Evolutionary conservation across 192 early-diverging fungal genomes (phyloP).

Genomic region (Jimgerdemannia flammicorona): DNA sequence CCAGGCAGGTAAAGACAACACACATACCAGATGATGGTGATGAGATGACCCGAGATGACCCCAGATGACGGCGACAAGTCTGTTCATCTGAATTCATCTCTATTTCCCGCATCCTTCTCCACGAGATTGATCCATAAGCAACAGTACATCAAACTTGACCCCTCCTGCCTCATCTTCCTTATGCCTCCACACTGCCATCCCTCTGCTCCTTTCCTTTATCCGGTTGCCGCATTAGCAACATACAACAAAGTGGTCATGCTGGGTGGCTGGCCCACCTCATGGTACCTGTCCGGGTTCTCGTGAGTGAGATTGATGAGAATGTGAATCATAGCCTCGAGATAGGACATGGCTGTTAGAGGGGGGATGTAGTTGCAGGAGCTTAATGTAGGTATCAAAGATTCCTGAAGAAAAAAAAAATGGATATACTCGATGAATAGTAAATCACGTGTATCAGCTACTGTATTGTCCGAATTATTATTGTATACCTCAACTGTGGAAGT

Average conservation of each 20-base stretch:
- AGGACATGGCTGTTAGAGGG: conserved; percentile 8
- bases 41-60: no score
- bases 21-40: no score
- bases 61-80: neutral
- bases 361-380: no score
- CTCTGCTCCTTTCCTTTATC: neutral
- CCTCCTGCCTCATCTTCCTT: neutral
- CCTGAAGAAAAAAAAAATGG: no score
- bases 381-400: no score
- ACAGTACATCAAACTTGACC: conserved; percentile 24
- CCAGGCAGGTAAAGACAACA: no score
- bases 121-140: conserved; percentile 30
- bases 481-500: no score
- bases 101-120: conserved; percentile 11
- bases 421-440: no score
- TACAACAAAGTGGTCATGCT: conserved; percentile 15
- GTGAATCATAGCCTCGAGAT: conserved; percentile 7
- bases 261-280: conserved; percentile 1
- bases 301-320: conserved; percentile 18
- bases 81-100: conserved; percentile 13
- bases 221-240: conserved; percentile 7
- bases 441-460: no score
- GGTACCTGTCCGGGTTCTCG: conserved; percentile 10
- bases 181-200: neutral
- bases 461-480: no score